A percentile compares a stretch with the other conserved stretches of the same genome.
Conservation (phyloP, 129 eudicot genomes). For the Saposhnikovia divaricata region DNA sequence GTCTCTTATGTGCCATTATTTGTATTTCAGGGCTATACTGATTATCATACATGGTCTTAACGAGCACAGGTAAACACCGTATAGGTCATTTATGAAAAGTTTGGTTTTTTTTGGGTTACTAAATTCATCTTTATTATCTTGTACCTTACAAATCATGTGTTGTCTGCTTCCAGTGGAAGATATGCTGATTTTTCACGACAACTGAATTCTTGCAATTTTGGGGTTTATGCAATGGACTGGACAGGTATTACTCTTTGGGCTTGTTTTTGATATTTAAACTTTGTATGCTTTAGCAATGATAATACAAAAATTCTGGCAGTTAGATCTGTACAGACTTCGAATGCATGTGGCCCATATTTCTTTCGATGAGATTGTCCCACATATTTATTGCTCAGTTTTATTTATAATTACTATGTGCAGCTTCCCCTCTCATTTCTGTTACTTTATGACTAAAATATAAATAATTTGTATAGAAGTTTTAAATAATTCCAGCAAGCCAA, state of each 20-base stretch:
- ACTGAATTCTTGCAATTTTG: conserved; percentile 65
- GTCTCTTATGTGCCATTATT: no score
- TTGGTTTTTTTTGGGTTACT: not conserved
- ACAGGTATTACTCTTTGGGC: conserved; percentile 43
- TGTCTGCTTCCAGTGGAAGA: conserved; percentile 63
- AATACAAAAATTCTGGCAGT: not conserved
- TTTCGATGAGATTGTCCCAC: not conserved
- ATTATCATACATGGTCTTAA: no score
- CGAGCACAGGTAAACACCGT: no score
- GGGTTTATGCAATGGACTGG: conserved; percentile 99
- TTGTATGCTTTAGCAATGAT: no score
- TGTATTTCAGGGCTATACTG: no score
- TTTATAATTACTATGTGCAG: not conserved
- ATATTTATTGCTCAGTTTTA: not conserved
- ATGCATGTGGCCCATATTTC: not conserved
- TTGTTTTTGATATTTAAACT: not conserved
- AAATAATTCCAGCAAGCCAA: not conserved
- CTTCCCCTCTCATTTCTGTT: not conserved
- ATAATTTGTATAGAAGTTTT: not conserved
- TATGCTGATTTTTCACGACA: conserved; percentile 85
- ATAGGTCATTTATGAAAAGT: not conserved
- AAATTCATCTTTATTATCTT: not conserved
- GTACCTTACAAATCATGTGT: conserved; percentile 7
- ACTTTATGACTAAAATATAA: not conserved
- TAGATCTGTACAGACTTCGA: not conserved